Conservation (phyloP, 2,329 filamentous ascomycete genomes). For the Byssothecium circinans region DNA sequence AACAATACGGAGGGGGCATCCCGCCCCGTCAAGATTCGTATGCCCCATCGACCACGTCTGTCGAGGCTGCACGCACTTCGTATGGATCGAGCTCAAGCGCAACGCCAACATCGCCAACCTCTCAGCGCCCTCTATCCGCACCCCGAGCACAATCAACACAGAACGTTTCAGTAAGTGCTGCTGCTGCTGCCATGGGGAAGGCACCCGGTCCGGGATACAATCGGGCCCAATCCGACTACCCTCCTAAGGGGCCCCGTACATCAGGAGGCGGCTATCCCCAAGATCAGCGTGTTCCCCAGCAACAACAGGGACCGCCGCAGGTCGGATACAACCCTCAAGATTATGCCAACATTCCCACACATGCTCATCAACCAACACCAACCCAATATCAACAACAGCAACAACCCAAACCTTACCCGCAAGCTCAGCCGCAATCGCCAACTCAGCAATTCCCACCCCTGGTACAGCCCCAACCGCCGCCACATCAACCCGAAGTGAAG, state of each 20-base stretch:
- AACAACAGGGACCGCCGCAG: conserved; percentile 52
- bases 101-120: conserved; percentile 52
- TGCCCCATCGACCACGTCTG: conserved; percentile 43
- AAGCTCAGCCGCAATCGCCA: conserved; percentile 53
- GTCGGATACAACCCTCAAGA: conserved; percentile 76
- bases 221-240: conserved; percentile 49
- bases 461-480: conserved; percentile 51
- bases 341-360: conserved; percentile 59
- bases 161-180: conserved; percentile 46
- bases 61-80: conserved; percentile 53
- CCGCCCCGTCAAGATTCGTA: conserved; percentile 47
- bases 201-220: conserved; percentile 48
- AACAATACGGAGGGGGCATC: conserved; percentile 15
- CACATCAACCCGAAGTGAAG: conserved; percentile 46
- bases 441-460: conserved; percentile 35
- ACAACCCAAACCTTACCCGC: conserved; percentile 39
- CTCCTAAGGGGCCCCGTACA: conserved; percentile 27
- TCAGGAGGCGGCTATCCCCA: conserved; percentile 42
- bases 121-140: conserved; percentile 49
- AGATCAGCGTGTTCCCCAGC: conserved; percentile 45
- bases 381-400: conserved; percentile 35
- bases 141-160: conserved; percentile 55
- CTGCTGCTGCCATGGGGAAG: conserved; percentile 52
- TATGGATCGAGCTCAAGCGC: conserved; percentile 42
- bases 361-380: conserved; percentile 30